These are phyloP conservation scores for Penicillium daleae DNA, from an alignment of 495 filamentous ascomycete species.

Conservation along the genomic window DNA sequence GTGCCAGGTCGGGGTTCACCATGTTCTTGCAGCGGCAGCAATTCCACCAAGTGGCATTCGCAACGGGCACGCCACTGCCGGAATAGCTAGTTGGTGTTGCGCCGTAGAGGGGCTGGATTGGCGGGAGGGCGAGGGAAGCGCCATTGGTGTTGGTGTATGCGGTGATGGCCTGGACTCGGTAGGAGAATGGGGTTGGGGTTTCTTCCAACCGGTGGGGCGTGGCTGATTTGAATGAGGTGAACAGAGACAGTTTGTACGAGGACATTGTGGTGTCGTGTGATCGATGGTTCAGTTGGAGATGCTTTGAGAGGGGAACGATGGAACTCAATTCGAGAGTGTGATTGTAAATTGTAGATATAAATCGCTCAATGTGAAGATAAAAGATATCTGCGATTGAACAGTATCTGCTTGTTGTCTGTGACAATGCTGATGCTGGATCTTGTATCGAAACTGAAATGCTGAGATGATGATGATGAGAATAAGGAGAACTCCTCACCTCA, in stretches of 20 bases:
- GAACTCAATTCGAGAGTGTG: background rate
- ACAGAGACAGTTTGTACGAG: background rate
- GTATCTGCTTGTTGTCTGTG: background rate
- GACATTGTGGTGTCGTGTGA: background rate
- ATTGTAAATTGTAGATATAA: background rate
- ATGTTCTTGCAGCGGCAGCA: slow-evolving; percentile 9
- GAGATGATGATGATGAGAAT: background rate
- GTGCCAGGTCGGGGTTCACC: slow-evolving; percentile 12
- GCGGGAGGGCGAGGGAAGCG: background rate
- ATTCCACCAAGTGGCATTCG: slow-evolving; percentile 1
- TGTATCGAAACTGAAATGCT: background rate
- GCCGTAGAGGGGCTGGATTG: background rate
- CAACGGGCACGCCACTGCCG: background rate
- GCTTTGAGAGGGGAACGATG: background rate
- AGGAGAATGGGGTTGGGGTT: background rate
- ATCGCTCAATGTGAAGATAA: background rate
- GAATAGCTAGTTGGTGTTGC: background rate
- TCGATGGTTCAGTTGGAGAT: background rate
- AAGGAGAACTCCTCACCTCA: background rate
- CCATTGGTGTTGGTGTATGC: background rate
- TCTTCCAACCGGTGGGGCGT: background rate
- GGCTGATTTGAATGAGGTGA: background rate
- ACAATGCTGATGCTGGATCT: background rate
- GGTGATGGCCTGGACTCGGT: background rate
- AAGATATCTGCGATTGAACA: background rate